Base-by-base conservation (phyloP, 495 filamentous ascomycete species). In the Trichoderma parareesei region DNA sequence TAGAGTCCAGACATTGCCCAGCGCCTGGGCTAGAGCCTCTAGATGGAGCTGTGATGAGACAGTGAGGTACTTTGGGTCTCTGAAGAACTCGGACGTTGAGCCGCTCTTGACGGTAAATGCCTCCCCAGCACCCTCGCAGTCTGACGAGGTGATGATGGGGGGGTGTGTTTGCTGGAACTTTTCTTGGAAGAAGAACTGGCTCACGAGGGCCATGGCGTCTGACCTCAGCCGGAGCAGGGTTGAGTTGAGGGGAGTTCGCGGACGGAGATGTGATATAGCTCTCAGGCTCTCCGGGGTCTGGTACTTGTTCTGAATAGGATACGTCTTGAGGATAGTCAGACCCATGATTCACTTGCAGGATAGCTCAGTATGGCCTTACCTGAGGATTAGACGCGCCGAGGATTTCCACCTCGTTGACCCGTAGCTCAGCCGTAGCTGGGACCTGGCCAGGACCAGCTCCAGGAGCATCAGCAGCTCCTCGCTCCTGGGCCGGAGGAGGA, bases 81-180 rank as follows among this genome's bases (percentile, higher is more conserved):
- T 98, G 77, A 96, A 97, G 41, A 71, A 65, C 43, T 83, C 73
- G 65, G 66, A 69, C 10, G 70, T 71, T 33, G 71, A 67, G 18
- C 62, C 64, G 1, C 80, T 69, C 10, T 83, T 72, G 41, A 98
- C 75, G 4, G 85, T 87, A 69, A 98, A 98, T n/a, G 94, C 93
- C 72, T 97, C 93, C 3, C 94, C 93, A 5, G 93, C 95, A 6
- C 94, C 95, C 75, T 98, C 94, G 71, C 95, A 98, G 68, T 98
- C 94, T 0, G 95, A 98, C 5, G 94, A 96, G 7, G 95, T 98
- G 69, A 98, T 89, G 66, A 97, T 87, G 6, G 94, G 94, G 27
- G 94, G 88, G 69, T 98, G 93, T 18, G 89, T 89, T 75, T 98
- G 94, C 18, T 90, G 81, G 71, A 93, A 98, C 38, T 85, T 77